Evolutionary conservation across 1,284 basidiomycete species (phyloP), one percentile per base, ranked within the genome.

Genomic region (Waitea zeae): DNA sequence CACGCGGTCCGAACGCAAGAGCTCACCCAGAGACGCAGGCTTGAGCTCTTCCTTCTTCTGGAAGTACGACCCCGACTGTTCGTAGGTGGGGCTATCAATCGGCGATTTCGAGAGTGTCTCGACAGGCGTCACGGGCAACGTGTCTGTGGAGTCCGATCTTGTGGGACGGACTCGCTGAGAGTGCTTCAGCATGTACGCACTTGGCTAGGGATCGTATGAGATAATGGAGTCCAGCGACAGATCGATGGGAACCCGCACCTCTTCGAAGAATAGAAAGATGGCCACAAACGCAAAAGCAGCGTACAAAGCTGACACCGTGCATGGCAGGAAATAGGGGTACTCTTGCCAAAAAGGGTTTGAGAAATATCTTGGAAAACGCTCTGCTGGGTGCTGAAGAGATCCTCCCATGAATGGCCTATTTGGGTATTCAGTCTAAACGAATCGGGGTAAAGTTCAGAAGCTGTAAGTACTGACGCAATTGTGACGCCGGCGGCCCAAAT

Each of bases 291-390:
- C 48, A 17, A 56, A 42, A 11, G 52, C 48, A 5, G 64, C 54
- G 39, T 59, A 54, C 3, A 45, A 31, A 13, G 58, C 53, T 3
- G 59, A 52, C 7, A 57, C 55, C 18, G 54, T 45, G 40, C 69
- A 73, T 6, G 69, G 68, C 26, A 71, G 45, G 46, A 71, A 66
- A 44, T 72, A 72, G 2, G 68, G 70, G 43, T 61, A 70, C 30
- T 55, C 42, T 3, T 41, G 45, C 68, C 69, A 72, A 46, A 71
- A 68, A 12, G 46, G 47, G 24, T 48, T 44, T 2, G 45, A 44
- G 42, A 72, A 72, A 9, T 61, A 17, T 0, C 36, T 19, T 4
- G 61, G 67, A 48, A 64, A 70, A 19, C 54, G 50, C 32, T 65
- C 59, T 17, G 57, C 53, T 7, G 66, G 67, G 6, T 57, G 59